A percentile compares a stretch with the other conserved stretches of the same genome.
These are phyloP conservation scores for Eremomyces bilateralis DNA, from an alignment of 495 filamentous ascomycete genomes.

Conservation along the genomic window DNA sequence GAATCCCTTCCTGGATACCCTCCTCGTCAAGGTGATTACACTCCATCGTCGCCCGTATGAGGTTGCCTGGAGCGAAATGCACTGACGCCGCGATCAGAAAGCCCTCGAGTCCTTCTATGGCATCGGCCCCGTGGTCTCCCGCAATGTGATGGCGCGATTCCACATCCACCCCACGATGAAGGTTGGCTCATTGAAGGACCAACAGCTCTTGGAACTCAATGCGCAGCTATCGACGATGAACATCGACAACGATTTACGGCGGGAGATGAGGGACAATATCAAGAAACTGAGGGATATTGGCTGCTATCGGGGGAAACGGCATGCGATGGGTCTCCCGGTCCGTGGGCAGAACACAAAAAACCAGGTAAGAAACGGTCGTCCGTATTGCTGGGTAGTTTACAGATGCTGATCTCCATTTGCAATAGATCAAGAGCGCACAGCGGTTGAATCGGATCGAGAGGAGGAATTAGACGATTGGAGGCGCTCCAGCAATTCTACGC, in stretches of 20 bases:
- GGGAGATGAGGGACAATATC: slow-evolving; percentile 64
- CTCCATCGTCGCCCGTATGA: not conserved
- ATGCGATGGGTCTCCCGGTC: slow-evolving; percentile 75
- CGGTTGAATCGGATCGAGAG: slow-evolving; percentile 66
- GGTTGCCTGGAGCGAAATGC: slow-evolving; percentile 1
- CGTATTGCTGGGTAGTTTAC: slow-evolving; percentile 1
- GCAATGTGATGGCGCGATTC: slow-evolving; percentile 63
- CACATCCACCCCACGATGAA: slow-evolving; percentile 64
- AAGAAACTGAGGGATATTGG: slow-evolving; percentile 75
- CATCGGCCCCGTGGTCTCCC: slow-evolving; percentile 47
- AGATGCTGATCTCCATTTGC: slow-evolving; percentile 3
- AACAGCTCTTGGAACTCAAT: slow-evolving; percentile 58
- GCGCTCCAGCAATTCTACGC: too few relatives aligned
- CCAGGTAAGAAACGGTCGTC: slow-evolving; percentile 31
- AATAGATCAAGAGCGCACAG: slow-evolving; percentile 47
- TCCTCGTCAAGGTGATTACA: slow-evolving; percentile 11
- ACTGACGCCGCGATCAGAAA: slow-evolving; percentile 35
- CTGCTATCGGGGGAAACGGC: slow-evolving; percentile 68
- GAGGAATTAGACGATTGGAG: slow-evolving; percentile 22
- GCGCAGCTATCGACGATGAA: slow-evolving; percentile 76
- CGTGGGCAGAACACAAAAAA: slow-evolving; percentile 70
- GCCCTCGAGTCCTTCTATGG: slow-evolving; percentile 79
- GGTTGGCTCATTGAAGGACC: slow-evolving; percentile 44
- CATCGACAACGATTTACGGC: slow-evolving; percentile 72
- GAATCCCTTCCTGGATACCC: not conserved